A percentile compares a stretch with the other conserved stretches of the same genome.
Conservation (phyloP, 129 eudicot genomes). For the Lactuca sativa region DNA sequence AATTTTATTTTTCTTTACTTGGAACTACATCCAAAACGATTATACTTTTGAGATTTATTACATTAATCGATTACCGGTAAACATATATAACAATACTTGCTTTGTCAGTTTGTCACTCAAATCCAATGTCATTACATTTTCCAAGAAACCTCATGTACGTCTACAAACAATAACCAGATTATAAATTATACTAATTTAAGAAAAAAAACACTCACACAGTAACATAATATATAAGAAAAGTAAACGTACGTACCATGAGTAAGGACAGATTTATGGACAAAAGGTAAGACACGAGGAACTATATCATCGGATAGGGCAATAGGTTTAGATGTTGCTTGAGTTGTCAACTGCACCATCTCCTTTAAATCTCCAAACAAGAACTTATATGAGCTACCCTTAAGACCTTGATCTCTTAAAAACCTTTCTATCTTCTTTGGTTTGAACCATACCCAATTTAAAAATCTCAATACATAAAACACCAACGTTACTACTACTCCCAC, state of each 20-base stretch:
- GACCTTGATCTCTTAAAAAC: constrained; percentile 25
- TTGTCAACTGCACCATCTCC: constrained; percentile 9
- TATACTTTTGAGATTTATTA: too few relatives aligned
- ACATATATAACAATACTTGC: neutral
- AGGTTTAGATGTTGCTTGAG: constrained; percentile 22
- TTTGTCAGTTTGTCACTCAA: too few relatives aligned
- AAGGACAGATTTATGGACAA: constrained; percentile 17
- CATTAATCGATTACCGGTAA: neutral
- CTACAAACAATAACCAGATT: neutral
- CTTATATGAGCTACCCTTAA: constrained; percentile 5
- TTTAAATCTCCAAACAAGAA: constrained; percentile 25
- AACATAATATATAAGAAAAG: too few relatives aligned
- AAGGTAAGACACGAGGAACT: constrained; percentile 19
- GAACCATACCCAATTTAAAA: constrained; percentile 16
- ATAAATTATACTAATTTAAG: too few relatives aligned
- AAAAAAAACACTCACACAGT: too few relatives aligned
- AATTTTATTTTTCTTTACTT: too few relatives aligned
- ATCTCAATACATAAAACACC: neutral
- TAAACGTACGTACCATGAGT: constrained; percentile 17
- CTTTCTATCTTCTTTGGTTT: constrained; percentile 29
- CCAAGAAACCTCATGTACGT: neutral
- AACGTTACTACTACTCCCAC: constrained; percentile 4
- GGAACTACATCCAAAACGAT: too few relatives aligned
- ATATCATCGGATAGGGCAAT: constrained; percentile 16
- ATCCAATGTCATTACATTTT: neutral